Evolutionary conservation across 2,329 filamentous ascomycete species (phyloP).

Genomic region (Aspergillus intermedius): DNA sequence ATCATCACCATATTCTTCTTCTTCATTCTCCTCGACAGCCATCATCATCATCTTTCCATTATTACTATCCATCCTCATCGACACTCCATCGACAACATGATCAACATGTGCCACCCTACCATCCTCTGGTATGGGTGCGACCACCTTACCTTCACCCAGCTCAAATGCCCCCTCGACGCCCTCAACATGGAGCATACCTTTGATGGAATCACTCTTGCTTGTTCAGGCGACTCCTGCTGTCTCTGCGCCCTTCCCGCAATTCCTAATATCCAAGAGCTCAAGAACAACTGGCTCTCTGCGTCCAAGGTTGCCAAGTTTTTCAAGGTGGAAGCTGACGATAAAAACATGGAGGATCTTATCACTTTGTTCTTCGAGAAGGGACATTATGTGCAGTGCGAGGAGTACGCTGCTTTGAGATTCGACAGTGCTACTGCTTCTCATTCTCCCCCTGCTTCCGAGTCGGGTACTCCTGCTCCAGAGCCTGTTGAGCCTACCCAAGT

Average conservation of each 20-base stretch:
- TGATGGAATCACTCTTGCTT: not conserved
- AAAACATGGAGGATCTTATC: not conserved
- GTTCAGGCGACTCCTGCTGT: conserved; percentile 1
- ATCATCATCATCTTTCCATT: too few relatives aligned
- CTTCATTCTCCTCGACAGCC: not conserved
- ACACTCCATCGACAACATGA: not conserved
- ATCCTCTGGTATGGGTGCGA: conserved; percentile 3
- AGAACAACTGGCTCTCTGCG: not conserved
- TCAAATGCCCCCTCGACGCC: conserved; percentile 4
- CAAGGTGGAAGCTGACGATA: not conserved
- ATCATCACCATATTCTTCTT: not conserved
- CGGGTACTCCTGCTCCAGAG: too few relatives aligned
- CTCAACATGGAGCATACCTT: not conserved
- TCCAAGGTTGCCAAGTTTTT: not conserved
- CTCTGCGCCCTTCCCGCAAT: not conserved
- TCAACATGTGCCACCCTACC: conserved; percentile 3
- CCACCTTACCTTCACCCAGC: conserved; percentile 1
- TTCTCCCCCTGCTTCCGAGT: too few relatives aligned
- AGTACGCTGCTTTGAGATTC: too few relatives aligned
- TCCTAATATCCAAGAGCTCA: not conserved
- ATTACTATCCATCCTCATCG: not conserved
- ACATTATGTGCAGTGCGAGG: conserved; percentile 3
- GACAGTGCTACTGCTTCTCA: too few relatives aligned
- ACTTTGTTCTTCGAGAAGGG: conserved; percentile 5
- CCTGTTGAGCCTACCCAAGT: too few relatives aligned